Percentiles rank a stretch among this genome's conserved stretches.
Evolutionary conservation across 306 rosid genomes (phyloP).

Genomic region (Purshia tridentata): DNA sequence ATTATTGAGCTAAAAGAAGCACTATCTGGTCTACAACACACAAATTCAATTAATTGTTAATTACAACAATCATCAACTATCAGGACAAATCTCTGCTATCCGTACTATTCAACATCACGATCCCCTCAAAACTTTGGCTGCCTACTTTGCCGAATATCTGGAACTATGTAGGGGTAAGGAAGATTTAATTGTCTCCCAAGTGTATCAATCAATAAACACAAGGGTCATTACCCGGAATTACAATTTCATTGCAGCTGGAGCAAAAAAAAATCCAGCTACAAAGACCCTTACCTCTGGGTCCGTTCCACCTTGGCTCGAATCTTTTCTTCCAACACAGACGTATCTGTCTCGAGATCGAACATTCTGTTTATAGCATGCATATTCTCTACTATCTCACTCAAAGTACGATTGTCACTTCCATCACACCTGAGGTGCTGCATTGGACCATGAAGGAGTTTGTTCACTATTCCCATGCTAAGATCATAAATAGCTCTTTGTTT

Average conservation of each 20-base stretch:
- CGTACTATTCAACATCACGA: neutral
- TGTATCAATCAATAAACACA: neutral
- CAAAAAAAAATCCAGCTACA: conserved; percentile 20
- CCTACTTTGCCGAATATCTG: neutral
- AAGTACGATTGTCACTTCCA: conserved; percentile 39
- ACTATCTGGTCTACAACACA: no score
- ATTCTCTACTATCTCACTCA: conserved; percentile 70
- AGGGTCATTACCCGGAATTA: neutral
- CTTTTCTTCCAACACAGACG: conserved; percentile 68
- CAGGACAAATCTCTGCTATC: neutral
- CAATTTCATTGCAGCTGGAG: conserved; percentile 4
- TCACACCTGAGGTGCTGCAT: conserved; percentile 87
- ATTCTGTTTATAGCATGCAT: conserved; percentile 88
- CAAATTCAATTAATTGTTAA: neutral
- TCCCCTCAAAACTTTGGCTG: neutral
- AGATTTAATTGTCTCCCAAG: conserved; percentile 4
- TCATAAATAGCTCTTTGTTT: conserved; percentile 62
- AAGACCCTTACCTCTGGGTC: conserved; percentile 37
- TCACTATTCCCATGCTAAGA: conserved; percentile 78
- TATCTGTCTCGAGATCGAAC: conserved; percentile 82
- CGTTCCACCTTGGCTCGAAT: conserved; percentile 63
- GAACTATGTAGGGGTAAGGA: neutral
- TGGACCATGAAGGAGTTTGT: conserved; percentile 84
- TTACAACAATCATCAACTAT: neutral
- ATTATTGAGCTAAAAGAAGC: no score